phyloP scores from a whole-genome alignment of 116 monocot genomes.

The Phalaenopsis hybrid region DNA sequence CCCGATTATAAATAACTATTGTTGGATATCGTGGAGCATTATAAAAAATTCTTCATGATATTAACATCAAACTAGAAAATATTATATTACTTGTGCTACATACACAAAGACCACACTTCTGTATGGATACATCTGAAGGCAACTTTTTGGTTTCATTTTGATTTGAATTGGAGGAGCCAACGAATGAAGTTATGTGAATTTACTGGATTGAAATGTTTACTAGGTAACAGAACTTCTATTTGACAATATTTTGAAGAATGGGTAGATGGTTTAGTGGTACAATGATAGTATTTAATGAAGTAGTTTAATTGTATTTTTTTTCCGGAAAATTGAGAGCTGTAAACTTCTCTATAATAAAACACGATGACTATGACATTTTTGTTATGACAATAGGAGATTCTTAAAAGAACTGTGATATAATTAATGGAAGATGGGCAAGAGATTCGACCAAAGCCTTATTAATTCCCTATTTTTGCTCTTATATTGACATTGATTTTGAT shows the following conservation, averaged over 20 bases:
- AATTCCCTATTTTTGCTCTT: conserved; percentile 59
- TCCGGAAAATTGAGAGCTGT: background rate
- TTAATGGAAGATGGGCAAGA: conserved; percentile 65
- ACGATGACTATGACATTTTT: conserved; percentile 8
- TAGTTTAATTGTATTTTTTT: too few species aligned
- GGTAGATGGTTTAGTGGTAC: too few species aligned
- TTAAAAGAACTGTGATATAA: conserved; percentile 48
- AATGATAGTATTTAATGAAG: background rate
- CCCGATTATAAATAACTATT: too few species aligned
- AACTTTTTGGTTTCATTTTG: background rate
- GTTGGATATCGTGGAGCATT: too few species aligned
- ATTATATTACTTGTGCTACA: too few species aligned
- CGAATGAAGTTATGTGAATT: background rate
- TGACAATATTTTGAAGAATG: background rate
- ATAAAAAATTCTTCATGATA: too few species aligned
- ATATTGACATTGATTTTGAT: conserved; percentile 55
- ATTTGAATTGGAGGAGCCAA: background rate
- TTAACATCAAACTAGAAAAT: too few species aligned
- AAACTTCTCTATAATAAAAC: background rate
- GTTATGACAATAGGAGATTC: background rate
- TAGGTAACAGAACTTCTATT: background rate
- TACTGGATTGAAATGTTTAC: background rate
- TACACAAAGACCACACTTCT: background rate
- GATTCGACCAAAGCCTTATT: conserved; percentile 41
- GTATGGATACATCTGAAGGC: background rate